Conservation (phyloP, 768 basidiomycete genomes). For the Rhizopogon rudus region DNA sequence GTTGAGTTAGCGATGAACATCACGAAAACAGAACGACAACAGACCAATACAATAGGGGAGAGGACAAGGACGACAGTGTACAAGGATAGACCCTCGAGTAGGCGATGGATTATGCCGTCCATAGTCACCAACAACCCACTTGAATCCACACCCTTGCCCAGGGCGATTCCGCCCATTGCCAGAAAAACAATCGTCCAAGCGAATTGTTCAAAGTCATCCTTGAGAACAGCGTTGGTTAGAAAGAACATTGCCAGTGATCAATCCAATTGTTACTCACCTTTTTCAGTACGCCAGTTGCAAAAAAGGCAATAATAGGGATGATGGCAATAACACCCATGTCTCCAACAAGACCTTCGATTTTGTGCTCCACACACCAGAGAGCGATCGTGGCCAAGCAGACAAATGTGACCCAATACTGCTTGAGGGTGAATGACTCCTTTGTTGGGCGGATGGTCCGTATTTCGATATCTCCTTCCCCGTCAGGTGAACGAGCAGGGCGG, state of each 20-base stretch:
- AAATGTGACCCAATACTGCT: constrained; percentile 87
- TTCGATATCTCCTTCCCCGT: constrained; percentile 71
- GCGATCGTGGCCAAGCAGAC: constrained; percentile 82
- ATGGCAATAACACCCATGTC: constrained; percentile 99
- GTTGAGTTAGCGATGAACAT: background rate
- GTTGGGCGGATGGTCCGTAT: constrained; percentile 84
- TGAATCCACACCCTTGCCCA: constrained; percentile 88
- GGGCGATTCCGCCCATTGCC: constrained; percentile 96
- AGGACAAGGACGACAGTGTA: constrained; percentile 71
- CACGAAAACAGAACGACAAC: constrained; percentile 13
- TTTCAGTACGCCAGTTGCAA: constrained; percentile 87
- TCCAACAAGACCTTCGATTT: constrained; percentile 71
- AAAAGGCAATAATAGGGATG: constrained; percentile 89
- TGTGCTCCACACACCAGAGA: constrained; percentile 86
- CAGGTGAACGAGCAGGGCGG: constrained; percentile 63
- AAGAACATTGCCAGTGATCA: background rate
- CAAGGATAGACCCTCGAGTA: constrained; percentile 58
- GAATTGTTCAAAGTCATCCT: constrained; percentile 96
- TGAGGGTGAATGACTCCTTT: constrained; percentile 71
- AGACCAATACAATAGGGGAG: constrained; percentile 63
- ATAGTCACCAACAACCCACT: constrained; percentile 84
- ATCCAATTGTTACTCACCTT: constrained; percentile 52
- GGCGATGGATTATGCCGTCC: constrained; percentile 52
- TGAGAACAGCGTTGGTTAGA: constrained; percentile 4
- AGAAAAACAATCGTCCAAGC: constrained; percentile 94